Evolutionary conservation across 2,329 filamentous ascomycete genomes (phyloP), one percentile per base, ranked within the genome.

Genomic region (Colletotrichum karsti): DNA sequence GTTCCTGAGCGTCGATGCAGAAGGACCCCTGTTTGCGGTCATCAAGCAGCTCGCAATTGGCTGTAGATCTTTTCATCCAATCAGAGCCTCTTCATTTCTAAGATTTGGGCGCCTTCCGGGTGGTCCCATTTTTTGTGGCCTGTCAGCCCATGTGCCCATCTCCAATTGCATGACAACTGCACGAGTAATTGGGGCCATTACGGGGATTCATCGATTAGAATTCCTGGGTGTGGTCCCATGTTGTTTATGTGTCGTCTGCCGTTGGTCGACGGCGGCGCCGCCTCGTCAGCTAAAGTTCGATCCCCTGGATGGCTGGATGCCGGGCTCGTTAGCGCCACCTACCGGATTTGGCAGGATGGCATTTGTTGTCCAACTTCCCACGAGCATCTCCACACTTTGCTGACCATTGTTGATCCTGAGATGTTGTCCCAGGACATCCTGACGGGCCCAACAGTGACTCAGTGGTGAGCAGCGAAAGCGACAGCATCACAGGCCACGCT

Each of bases 111-210:
- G 13, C 30, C 12, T n/a, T 54, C 26, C 22, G 24, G 26, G 18
- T 61, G 28, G 55, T 33, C 26, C 56, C 62, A 63, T 48, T 24
- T 24, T 35, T 48, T 24, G 28, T 57, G 51, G 59, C 51, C 44
- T 39, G 60, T 67, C 60, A 59, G 60, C 53, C 60, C 64, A 67
- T 58, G n/a, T 56, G 60, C 53, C 60, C 64, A 67, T 58, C 24
- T 56, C 30, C 39, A 41, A 48, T 62, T 56, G 15, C 63, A 56
- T 62, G 57, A 65, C 37, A 46, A 35, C 37, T 8, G 55, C 30
- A 22, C 61, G 56, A 54, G 55, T 65, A 46, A 54, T 44, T 37
- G 15, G 15, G n/a, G 18, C n/a, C n/a, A 57, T 24, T n/a, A 33
- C 12, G 13, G 4, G 33, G 8, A 10, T 20, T 20, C 8, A 10